Base-by-base conservation (phyloP, 768 basidiomycete species). In the Tulasnella sp. region DNA sequence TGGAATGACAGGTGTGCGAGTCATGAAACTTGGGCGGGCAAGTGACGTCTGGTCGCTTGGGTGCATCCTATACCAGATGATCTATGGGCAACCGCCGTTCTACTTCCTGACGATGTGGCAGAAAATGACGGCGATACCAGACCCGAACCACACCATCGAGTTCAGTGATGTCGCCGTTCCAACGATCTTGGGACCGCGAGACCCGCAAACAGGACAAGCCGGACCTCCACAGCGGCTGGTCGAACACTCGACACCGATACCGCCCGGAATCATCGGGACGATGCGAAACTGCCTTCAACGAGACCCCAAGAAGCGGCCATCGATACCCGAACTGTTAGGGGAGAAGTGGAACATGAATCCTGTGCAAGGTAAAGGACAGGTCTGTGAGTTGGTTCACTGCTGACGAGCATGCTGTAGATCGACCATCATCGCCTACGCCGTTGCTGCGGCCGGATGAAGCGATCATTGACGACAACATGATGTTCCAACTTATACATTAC, bases 11-110 rank as follows among this genome's bases (percentile, higher is more conserved):
- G 60, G 62, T 27, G 58, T 25, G 32, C 61, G 34, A 9, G 34
- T 53, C 31, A 58, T 61, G 60, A 61, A 61, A 72, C 69, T 98
- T 51, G 96, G 94, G 3, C 84, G 93, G 21, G 82, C 92, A 0
- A 91, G 87, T 52, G 94, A 99, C 67, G 89, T 99, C 39, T 99
- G 94, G 94, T 96, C 92, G 2, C 74, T 99, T 2, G 94, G 94
- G 1, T 94, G 91, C 69, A 99, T 99, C 65, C 75, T 98, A 31
- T 97, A 99, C 71, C 94, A 99, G 66, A 97, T 99, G 91, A 79
- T 97, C 9, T 98, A 98, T 65, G 91, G 94, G 15, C 80, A 81
- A 17, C 86, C 91, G 0, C 94, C 94, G 2, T 99, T 98, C 74
- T 81, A 86, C 36, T 82, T 86, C 61, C 77, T 94, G 17, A 78